Evolutionary conservation across 1,284 basidiomycete genomes (phyloP).

Genomic region (Trichosporon sp.): DNA sequence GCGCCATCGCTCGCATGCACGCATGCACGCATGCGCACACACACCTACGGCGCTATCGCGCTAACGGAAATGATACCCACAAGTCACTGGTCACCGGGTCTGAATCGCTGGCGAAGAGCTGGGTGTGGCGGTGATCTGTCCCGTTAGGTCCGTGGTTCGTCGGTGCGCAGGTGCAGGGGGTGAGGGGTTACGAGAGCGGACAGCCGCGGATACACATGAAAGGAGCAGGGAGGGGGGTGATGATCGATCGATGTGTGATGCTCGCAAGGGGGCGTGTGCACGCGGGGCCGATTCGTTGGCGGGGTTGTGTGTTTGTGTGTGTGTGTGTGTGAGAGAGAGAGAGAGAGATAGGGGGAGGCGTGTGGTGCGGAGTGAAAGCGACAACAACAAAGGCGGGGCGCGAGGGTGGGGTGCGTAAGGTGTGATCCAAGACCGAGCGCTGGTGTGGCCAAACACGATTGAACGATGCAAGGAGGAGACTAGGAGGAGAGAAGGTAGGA

Average conservation of each 20-base stretch:
- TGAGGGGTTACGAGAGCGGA: neutral
- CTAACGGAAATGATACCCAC: neutral
- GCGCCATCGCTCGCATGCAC: too few species aligned
- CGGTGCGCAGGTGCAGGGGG: too few species aligned
- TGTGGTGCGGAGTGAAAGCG: neutral
- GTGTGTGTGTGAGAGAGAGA: constrained; percentile 10
- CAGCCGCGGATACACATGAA: constrained; percentile 4
- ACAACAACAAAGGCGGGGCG: neutral
- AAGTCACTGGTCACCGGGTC: neutral
- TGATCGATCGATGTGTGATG: neutral
- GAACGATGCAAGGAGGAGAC: neutral
- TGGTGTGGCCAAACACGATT: neutral
- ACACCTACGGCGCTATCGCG: neutral
- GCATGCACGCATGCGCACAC: too few species aligned
- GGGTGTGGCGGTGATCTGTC: constrained; percentile 5
- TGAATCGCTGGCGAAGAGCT: neutral
- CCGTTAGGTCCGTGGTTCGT: constrained; percentile 3
- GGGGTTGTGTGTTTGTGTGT: neutral
- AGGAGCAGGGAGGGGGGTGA: neutral
- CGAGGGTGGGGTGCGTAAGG: neutral
- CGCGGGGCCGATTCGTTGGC: neutral
- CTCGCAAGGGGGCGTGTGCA: neutral
- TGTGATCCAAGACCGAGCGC: neutral
- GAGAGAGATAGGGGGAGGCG: neutral
- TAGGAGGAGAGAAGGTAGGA: neutral